These are phyloP conservation scores for Dendrothele bispora DNA, from an alignment of 768 basidiomycete species.

Conservation along the genomic window DNA sequence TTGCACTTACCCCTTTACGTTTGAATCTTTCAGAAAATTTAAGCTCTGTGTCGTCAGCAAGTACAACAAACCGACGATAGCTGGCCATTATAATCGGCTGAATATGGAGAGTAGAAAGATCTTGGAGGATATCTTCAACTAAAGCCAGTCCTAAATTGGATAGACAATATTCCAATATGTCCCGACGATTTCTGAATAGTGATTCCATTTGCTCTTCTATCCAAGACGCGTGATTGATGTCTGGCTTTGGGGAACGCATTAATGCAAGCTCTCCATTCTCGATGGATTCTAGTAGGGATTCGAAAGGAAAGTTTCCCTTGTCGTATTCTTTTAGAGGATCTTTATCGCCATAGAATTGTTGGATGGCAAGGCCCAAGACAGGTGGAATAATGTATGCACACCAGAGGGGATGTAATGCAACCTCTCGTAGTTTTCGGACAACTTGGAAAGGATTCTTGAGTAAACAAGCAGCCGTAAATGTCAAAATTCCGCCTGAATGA, in stretches of 20 bases:
- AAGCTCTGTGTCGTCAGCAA: conserved; percentile 44
- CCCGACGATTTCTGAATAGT: conserved; percentile 30
- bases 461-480: conserved; percentile 65
- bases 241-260: conserved; percentile 47
- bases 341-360: conserved; percentile 31
- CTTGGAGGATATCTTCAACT: conserved; percentile 44
- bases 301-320: conserved; percentile 39
- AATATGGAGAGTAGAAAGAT: conserved; percentile 53
- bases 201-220: conserved; percentile 30
- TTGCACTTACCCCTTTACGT: conserved; percentile 47
- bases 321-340: conserved; percentile 44
- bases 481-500: conserved; percentile 64
- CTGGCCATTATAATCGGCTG: conserved; percentile 63
- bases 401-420: conserved; percentile 67
- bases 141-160: conserved; percentile 42
- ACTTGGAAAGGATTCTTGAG: conserved; percentile 50
- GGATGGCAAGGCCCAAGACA: conserved; percentile 56
- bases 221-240: conserved; percentile 33
- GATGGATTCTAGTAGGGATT: conserved; percentile 46
- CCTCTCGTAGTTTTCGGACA: conserved; percentile 44
- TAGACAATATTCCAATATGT: conserved; percentile 44
- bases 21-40: conserved; percentile 23
- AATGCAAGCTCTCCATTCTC: conserved; percentile 57
- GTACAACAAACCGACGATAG: conserved; percentile 66
- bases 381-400: conserved; percentile 63